Percentiles rank a stretch among this genome's conserved stretches.
Evolutionary conservation across 1,139 yeast species (phyloP).

Genomic region (Candida dubliniensis): DNA sequence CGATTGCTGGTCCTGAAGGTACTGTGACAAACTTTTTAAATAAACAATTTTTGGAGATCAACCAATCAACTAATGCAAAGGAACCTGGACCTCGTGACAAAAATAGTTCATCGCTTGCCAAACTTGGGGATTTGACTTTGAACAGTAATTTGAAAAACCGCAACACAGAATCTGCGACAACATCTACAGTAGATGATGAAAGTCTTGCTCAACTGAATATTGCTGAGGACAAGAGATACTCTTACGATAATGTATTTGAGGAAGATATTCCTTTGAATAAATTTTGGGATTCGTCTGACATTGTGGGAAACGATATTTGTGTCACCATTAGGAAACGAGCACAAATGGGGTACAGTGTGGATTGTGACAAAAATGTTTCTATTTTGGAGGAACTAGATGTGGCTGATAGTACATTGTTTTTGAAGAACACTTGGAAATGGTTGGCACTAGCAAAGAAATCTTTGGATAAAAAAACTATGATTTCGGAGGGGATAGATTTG

Average conservation of each 20-base stretch:
- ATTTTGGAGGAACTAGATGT: slow-evolving; percentile 56
- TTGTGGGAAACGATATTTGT: slow-evolving; percentile 63
- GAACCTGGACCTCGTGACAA: slow-evolving; percentile 6
- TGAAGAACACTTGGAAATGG: slow-evolving; percentile 91
- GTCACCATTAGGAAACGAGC: slow-evolving; percentile 71
- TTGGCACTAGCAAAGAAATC: slow-evolving; percentile 68
- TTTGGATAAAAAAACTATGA: slow-evolving; percentile 68
- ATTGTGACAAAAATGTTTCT: slow-evolving; percentile 62
- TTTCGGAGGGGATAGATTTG: slow-evolving; percentile 67
- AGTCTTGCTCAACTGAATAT: slow-evolving; percentile 16
- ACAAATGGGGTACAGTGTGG: slow-evolving; percentile 67
- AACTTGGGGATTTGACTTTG: slow-evolving; percentile 20
- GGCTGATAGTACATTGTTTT: slow-evolving; percentile 56
- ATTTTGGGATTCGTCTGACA: slow-evolving; percentile 35
- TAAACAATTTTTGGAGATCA: slow-evolving; percentile 6
- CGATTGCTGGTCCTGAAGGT: slow-evolving; percentile 67
- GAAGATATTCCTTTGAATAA: slow-evolving; percentile 32
- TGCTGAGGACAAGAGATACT: slow-evolving; percentile 6
- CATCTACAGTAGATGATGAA: slow-evolving; percentile 35
- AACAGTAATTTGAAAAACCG: slow-evolving; percentile 24
- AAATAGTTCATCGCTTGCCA: slow-evolving; percentile 9
- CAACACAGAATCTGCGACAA: slow-evolving; percentile 22
- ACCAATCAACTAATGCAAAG: slow-evolving; percentile 1
- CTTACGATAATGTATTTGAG: slow-evolving; percentile 17
- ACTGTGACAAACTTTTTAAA: slow-evolving; percentile 42